Conservation (phyloP, 768 basidiomycete species). For the Lactarius sanguifluus region DNA sequence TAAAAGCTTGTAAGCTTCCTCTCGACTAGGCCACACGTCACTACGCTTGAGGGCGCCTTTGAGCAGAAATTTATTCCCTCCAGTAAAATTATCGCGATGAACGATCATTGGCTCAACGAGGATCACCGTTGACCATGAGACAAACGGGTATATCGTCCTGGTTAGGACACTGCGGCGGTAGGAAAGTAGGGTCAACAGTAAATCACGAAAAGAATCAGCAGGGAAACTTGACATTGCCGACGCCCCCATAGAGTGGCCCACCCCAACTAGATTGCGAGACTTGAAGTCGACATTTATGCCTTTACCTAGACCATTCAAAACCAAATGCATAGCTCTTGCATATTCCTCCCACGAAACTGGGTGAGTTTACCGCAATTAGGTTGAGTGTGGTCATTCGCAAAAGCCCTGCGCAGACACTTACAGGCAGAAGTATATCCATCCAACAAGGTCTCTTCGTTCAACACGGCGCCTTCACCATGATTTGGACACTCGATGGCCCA, state of each 20-base stretch:
- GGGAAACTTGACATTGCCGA: conserved; percentile 42
- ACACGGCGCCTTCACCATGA: conserved; percentile 51
- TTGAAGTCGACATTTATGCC: conserved; percentile 52
- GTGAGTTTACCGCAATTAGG: background rate
- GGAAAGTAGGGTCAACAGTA: background rate
- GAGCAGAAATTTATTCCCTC: conserved; percentile 30
- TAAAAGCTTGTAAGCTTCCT: conserved; percentile 45
- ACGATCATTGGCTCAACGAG: conserved; percentile 50
- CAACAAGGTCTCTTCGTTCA: conserved; percentile 47
- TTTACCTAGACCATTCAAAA: conserved; percentile 48
- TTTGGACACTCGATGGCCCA: conserved; percentile 57
- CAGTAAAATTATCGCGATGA: conserved; percentile 15
- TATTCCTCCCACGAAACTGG: conserved; percentile 58
- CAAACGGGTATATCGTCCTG: conserved; percentile 41
- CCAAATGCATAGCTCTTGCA: conserved; percentile 46
- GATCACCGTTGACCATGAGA: conserved; percentile 43
- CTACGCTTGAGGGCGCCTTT: conserved; percentile 42
- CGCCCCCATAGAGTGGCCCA: conserved; percentile 60
- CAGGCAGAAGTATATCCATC: conserved; percentile 45
- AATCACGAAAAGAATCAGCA: background rate
- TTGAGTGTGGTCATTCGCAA: background rate
- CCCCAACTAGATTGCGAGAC: conserved; percentile 47
- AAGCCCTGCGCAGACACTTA: conserved; percentile 32
- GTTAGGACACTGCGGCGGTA: conserved; percentile 41
- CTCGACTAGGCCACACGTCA: conserved; percentile 53